Evolutionary conservation across 2,329 filamentous ascomycete species (phyloP), one percentile per base, ranked within the genome.

Genomic region (Bisporella sp.): DNA sequence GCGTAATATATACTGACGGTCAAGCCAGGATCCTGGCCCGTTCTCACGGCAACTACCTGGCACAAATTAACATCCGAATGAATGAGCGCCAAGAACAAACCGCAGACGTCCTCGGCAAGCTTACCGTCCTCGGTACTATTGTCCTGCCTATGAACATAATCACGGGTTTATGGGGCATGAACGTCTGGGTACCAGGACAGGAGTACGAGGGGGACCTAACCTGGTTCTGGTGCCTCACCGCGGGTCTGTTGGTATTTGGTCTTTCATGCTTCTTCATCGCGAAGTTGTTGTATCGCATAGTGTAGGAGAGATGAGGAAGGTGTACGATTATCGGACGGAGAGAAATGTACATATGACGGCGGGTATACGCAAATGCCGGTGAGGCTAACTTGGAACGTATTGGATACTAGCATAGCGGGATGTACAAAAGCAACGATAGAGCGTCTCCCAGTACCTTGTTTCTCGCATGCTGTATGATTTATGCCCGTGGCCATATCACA

Each of bases 111-210:
- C 79, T 99, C 9, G 91, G 91, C 56, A 96, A 93, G 68, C 78
- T 99, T 53, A 97, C 93, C 0, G 93, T 99, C 1, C 76, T 99
- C 1, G 93, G 93, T 57, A 99, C 93, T 5, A 97, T 99, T 59
- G 92, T 99, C 3, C 74, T 99, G 50, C 93, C 93, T 8, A 96
- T 99, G 91, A 99, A 99, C 67, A 95, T 99, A 65, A 92, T 99
- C 62, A 97, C 93, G 2, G 93, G 93, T 59, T 82, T 97, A 62
- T 99, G 92, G 91, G 93, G 92, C 47, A 97, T 97, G 92, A 99
- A 99, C 74, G 87, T 92, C 35, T 89, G 89, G 75, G 93, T 99
- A 0, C 93, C 93, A 0, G 93, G 93, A 1, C 92, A 97, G 68
- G 85, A 92, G 43, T 73, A 83, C 52, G 89, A 95, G 57, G 77